These are phyloP conservation scores for Phytopythium kandeliae DNA, from an alignment of 352 stramenopile genomes.

Conservation along the genomic window DNA sequence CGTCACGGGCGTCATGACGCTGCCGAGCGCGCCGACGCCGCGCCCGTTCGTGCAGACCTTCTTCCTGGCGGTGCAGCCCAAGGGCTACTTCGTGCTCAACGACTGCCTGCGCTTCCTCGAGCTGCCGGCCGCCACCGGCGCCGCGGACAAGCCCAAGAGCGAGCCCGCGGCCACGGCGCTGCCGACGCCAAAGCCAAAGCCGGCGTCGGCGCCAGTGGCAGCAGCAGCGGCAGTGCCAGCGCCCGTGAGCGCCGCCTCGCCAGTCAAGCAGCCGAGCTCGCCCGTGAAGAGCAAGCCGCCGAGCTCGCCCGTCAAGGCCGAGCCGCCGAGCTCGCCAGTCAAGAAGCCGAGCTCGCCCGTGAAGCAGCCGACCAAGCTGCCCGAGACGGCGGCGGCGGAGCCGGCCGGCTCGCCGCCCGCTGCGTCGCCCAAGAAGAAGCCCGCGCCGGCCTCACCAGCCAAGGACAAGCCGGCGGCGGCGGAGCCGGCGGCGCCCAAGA, in stretches of 20 bases:
- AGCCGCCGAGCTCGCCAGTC: conserved; percentile 22
- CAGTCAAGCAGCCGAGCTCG: conserved; percentile 6
- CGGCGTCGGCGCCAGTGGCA: too few species aligned
- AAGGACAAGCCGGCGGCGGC: conserved; percentile 16
- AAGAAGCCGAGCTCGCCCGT: conserved; percentile 17
- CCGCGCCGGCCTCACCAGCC: conserved; percentile 8
- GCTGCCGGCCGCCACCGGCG: conserved; percentile 16
- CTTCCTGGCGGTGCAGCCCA: conserved; percentile 82
- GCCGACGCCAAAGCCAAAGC: conserved; percentile 17
- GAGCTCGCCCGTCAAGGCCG: conserved; percentile 10
- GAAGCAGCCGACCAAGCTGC: conserved; percentile 19
- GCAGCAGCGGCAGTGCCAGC: too few species aligned
- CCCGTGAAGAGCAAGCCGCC: conserved; percentile 26
- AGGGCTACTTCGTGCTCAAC: conserved; percentile 87
- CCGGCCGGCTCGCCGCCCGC: conserved; percentile 10
- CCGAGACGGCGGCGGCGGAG: conserved; percentile 28
- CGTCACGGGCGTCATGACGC: conserved; percentile 84
- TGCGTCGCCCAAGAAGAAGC: conserved; percentile 27
- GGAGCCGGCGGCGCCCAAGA: conserved; percentile 38
- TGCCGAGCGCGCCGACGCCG: conserved; percentile 35
- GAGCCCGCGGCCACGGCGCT: conserved; percentile 7
- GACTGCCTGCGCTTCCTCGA: conserved; percentile 84
- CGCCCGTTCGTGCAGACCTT: conserved; percentile 87
- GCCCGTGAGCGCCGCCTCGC: too few species aligned
- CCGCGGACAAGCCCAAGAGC: conserved; percentile 13